phyloP scores from a whole-genome alignment of 2,329 filamentous ascomycete genomes.

The Raffaelea arxii region DNA sequence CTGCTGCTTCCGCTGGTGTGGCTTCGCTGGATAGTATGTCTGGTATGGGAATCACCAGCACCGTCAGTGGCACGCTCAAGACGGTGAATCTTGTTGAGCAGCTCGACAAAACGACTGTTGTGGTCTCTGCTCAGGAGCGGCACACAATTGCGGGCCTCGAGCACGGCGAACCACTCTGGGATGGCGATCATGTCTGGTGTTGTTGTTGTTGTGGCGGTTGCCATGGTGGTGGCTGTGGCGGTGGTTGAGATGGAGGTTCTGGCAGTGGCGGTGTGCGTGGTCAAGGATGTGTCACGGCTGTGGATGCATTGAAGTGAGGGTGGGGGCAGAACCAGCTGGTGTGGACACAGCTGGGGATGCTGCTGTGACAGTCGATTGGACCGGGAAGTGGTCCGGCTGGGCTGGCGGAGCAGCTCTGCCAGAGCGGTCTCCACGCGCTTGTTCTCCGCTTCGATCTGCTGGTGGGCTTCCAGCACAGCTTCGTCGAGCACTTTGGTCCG shows the following conservation, averaged over 20 bases:
- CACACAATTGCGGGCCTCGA: not conserved
- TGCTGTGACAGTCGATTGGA: not conserved
- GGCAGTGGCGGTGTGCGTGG: too few species aligned
- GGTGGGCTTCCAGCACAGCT: not conserved
- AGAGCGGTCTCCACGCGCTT: too few species aligned
- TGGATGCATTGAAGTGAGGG: too few species aligned
- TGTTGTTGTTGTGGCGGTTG: not conserved
- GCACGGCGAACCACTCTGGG: conserved; percentile 3
- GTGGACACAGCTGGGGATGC: not conserved
- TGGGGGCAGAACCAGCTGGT: too few species aligned
- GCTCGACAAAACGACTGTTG: conserved; percentile 2
- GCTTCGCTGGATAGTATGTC: not conserved
- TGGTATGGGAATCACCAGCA: not conserved
- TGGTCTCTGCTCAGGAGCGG: conserved; percentile 1
- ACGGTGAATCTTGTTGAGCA: conserved; percentile 2
- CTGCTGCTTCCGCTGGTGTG: too few species aligned
- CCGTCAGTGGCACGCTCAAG: too few species aligned
- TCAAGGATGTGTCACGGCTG: too few species aligned
- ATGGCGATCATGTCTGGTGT: not conserved
- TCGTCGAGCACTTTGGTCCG: not conserved
- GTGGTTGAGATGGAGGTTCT: not conserved
- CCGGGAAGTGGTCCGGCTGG: too few species aligned
- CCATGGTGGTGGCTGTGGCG: not conserved
- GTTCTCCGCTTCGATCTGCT: not conserved
- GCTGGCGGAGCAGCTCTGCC: too few species aligned